Percentiles rank a stretch among this genome's conserved stretches.
These are phyloP conservation scores for Xylariomycetidae sp. DNA, from an alignment of 2,329 filamentous ascomycete genomes.

Conservation along the genomic window DNA sequence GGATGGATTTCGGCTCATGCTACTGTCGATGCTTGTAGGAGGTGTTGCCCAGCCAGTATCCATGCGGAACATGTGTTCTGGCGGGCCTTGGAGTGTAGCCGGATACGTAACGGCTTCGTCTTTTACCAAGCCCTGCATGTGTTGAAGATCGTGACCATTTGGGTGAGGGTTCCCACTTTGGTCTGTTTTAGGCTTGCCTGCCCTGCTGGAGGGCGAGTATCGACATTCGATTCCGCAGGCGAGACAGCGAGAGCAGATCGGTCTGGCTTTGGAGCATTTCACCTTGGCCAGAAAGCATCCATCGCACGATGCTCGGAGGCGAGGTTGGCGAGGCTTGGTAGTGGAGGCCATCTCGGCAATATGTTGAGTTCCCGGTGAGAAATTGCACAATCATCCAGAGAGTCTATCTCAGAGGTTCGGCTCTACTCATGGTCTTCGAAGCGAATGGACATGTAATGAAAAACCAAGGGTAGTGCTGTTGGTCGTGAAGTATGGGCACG, in stretches of 20 bases:
- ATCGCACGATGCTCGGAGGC: conserved; percentile 45
- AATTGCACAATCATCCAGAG: too few species aligned
- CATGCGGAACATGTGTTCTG: conserved; percentile 30
- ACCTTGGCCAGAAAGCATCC: conserved; percentile 51
- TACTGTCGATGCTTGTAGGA: conserved; percentile 28
- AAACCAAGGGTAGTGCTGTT: conserved; percentile 16
- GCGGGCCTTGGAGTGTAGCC: conserved; percentile 15
- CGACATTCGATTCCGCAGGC: conserved; percentile 42
- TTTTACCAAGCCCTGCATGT: conserved; percentile 17
- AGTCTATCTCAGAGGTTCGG: too few species aligned
- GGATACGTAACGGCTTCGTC: conserved; percentile 26
- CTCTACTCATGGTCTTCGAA: too few species aligned
- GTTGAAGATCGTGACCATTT: conserved; percentile 12
- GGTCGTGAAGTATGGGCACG: conserved; percentile 14
- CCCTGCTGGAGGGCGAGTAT: conserved; percentile 46
- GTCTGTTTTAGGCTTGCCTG: conserved; percentile 41
- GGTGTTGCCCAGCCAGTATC: conserved; percentile 34
- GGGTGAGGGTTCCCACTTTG: conserved; percentile 11
- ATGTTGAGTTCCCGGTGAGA: too few species aligned
- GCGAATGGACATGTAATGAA: too few species aligned
- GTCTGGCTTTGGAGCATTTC: conserved; percentile 49
- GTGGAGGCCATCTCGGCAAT: conserved; percentile 14
- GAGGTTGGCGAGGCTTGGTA: conserved; percentile 32
- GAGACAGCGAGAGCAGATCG: conserved; percentile 47
- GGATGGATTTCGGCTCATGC: conserved; percentile 28